Base-by-base conservation (phyloP, 306 rosid species). In the Begonia loranthoides region DNA sequence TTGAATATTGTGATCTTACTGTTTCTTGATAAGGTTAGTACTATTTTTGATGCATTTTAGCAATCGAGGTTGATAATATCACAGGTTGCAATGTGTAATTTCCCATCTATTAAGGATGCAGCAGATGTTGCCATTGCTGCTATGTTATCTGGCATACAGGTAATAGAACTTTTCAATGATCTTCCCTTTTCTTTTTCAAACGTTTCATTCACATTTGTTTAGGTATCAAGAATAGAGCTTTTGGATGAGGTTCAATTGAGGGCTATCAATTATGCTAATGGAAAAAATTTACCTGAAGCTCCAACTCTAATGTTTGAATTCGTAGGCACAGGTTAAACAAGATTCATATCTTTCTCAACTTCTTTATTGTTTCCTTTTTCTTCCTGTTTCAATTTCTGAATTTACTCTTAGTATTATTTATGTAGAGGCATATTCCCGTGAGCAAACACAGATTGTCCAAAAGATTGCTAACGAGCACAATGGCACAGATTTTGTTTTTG, bases 71-170 rank as follows among this genome's bases (percentile, higher is more conserved):
- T 45, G 53, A 60, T 57, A 34, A 54, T 63, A 60, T 64, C 64
- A 64, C 81, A 89, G 95, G 97, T 82, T 76, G 95, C 97, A 54
- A 80, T 82, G 95, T 90, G 97, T 79, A 85, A 82, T 74, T 86
- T 90, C 49, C 94, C 92, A 70, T 71, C 95, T 17, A 59, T 82
- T 59, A 90, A 90, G 76, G 87, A 82, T 70, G 95, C 97, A 28
- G 94, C 97, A 53, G 87, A 85, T 80, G 97, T 82, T 63, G 92
- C 95, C 69, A 82, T 85, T 63, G 80, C 97, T 45, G 74, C 94
- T 8, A 85, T 90, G 97, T 74, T 72, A 76, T 82, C 87, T 56
- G 94, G 97, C 51, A 82, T 90, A 80, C 95, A 90, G 90, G 97
- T 89, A 66, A 48, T 63, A 54, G 57, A 28, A 28, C 36, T 28